Evolutionary conservation across 225 moss, liverwort and hornwort genomes (phyloP), one percentile per base, ranked within the genome.

Genomic region (Thuidium tamariscinum): DNA sequence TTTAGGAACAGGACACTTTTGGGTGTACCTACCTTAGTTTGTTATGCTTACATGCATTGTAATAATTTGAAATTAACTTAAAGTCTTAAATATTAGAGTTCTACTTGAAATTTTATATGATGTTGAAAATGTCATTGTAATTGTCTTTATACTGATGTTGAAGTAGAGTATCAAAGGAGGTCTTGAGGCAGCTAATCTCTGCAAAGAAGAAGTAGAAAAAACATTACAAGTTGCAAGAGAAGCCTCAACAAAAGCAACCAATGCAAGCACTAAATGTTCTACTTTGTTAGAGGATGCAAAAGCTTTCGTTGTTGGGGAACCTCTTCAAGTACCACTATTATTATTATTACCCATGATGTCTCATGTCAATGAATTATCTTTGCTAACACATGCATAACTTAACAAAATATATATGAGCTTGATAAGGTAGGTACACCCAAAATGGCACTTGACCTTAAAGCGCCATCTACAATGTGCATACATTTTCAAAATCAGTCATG

Each of bases 201-300:
- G 86, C 62, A 94, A 93, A 89, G 94, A 85, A 37, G 86, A 94
- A 62, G 91, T 93, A 68, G 86, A 92, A 74, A 93, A 93, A 77
- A 76, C 93, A 78, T 80, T 92, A 29, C 82, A 42, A 30, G 46
- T 84, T 70, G 94, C 91, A 34, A 92, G 81, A 74, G 89, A 92
- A 26, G 92, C 93, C 18, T 89, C 84, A 8, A 48, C 74, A n/a
- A 91, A 92, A 82, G 93, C 93, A 72, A 90, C 82, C 63, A 62
- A 0, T 39, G 88, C 93, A 84, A 89, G 87, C 23, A 82, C 91
- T 13, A 95, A 94, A 72, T 95, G 94, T 52, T 81, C 29, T 21
- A 25, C 39, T 27, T 81, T 92, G 37, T 88, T 95, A 83, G 85
- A 94, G 34, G 61, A 13, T 88, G 91, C 95, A 48, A 91, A 92